Percentiles rank a stretch among this genome's conserved stretches.
phyloP scores from a whole-genome alignment of 2,329 filamentous ascomycete genomes.

The Cadophora sp. region DNA sequence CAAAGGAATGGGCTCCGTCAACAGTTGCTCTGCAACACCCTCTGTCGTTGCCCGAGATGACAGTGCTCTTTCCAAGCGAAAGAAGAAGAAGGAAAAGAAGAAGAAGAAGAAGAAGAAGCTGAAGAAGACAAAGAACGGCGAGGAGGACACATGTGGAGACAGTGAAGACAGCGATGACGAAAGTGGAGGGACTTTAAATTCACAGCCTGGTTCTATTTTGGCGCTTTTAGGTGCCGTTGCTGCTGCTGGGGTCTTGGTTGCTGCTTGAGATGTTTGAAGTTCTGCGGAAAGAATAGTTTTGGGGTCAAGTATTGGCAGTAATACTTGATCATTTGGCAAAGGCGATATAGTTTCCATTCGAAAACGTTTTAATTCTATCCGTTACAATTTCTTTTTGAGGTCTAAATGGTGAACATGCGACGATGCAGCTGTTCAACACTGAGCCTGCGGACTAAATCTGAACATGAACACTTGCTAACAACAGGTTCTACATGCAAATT shows the following conservation, averaged over 20 bases:
- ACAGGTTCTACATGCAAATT: no score
- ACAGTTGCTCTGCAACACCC: background rate
- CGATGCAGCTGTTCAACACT: no score
- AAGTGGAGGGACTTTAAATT: background rate
- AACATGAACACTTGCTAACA: no score
- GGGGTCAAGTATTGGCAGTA: no score
- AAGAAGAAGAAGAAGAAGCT: background rate
- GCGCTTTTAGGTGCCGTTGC: background rate
- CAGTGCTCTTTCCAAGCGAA: background rate
- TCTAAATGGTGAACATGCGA: no score
- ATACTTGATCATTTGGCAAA: no score
- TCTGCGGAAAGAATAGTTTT: no score
- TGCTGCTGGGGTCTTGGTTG: background rate
- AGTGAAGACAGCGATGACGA: background rate
- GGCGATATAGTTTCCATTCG: no score
- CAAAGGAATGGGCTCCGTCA: background rate
- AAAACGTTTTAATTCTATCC: no score
- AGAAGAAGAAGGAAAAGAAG: slow-evolving; percentile 1
- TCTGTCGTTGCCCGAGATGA: background rate
- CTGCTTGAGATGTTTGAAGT: background rate
- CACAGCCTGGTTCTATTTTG: background rate
- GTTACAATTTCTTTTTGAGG: no score
- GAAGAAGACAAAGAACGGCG: background rate
- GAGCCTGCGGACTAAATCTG: no score
- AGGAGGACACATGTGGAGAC: background rate